A percentile compares a stretch with the other conserved stretches of the same genome.
Evolutionary conservation across 495 filamentous ascomycete genomes (phyloP).

Genomic region (Aspergillus homomorphus): DNA sequence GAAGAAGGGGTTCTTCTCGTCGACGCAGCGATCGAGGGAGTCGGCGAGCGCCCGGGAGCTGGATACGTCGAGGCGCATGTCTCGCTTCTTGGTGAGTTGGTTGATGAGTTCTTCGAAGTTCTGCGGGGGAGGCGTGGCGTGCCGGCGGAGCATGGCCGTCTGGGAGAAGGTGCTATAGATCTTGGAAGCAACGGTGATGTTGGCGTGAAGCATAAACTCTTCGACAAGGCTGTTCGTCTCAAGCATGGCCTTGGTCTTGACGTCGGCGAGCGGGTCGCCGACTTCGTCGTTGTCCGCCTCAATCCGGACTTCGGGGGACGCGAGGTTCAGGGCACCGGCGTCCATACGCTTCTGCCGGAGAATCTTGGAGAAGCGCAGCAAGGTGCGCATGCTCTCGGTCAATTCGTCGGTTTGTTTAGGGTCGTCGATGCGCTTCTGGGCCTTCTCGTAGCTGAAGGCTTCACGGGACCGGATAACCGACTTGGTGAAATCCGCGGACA

Average conservation of each 20-base stretch:
- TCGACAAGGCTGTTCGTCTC: constrained; percentile 97
- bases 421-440: constrained; percentile 91
- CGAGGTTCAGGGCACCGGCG: constrained; percentile 89
- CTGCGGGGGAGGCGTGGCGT: constrained; percentile 85
- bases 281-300: constrained; percentile 94
- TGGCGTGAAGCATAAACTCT: constrained; percentile 99
- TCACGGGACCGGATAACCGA: constrained; percentile 97
- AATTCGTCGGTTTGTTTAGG: constrained; percentile 78
- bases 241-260: constrained; percentile 90
- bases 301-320: constrained; percentile 91
- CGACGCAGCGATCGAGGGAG: constrained; percentile 80
- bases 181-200: constrained; percentile 84
- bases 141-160: constrained; percentile 87
- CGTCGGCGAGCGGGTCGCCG: constrained; percentile 84
- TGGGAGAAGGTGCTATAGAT: constrained; percentile 89
- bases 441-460: constrained; percentile 96
- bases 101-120: constrained; percentile 93
- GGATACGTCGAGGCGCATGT: constrained; percentile 72
- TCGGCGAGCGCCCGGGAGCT: constrained; percentile 88
- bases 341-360: constrained; percentile 94
- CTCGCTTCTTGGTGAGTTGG: constrained; percentile 81
- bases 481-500: constrained; percentile 82
- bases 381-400: constrained; percentile 82
- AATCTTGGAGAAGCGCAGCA: constrained; percentile 88
- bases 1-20: constrained; percentile 88